Evolutionary conservation across 768 basidiomycete species (phyloP), one percentile per base, ranked within the genome.

Genomic region (Tylopilus rubrobrunneus): DNA sequence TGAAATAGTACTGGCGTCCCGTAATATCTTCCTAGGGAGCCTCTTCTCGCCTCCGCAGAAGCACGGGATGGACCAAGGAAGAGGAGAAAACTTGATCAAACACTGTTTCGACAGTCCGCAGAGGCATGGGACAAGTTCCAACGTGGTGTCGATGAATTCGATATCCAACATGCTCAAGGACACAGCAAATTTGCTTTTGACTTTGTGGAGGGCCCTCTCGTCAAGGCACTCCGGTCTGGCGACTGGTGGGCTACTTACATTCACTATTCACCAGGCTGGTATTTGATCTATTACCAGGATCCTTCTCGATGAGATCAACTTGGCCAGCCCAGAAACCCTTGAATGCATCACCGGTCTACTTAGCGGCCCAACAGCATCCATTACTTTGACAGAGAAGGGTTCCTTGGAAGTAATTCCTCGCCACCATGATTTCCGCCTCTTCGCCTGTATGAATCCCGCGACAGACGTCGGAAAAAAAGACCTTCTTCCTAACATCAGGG

Each of bases 391-490:
- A 0, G 97, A 98, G 66, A 85, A 94, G 67, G 96, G 95, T 1
- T 87, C 92, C 10, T 71, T 98, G 50, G 91, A 94, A 61, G 88
- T 90, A 2, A 79, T 98, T 28, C 86, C 87, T 46, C 87, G 97
- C 0, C 97, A 99, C 68, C 85, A 92, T 17, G 87, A 96, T 62
- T 99, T 99, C 75, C 89, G 96, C 19, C 78, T 98, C 5, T 98
- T 98, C 64, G 94, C 94, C 5, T 99, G 97, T 68, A 99, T 99
- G 97, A 99, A 99, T 66, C 97, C 97, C 5, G 97, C 97, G 0
- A 99, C 95, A 4, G 97, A 99, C 62, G 89, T 98, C 14, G 97
- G 97, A 33, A 99, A 98, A 76, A 97, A 94, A 63, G 96, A 98
- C 63, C 84, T 99, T 0, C 92, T 93, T 17, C 86, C 90, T 5